Conservation (phyloP, 768 basidiomycete species). For the Hygrophoropsis aurantiaca region DNA sequence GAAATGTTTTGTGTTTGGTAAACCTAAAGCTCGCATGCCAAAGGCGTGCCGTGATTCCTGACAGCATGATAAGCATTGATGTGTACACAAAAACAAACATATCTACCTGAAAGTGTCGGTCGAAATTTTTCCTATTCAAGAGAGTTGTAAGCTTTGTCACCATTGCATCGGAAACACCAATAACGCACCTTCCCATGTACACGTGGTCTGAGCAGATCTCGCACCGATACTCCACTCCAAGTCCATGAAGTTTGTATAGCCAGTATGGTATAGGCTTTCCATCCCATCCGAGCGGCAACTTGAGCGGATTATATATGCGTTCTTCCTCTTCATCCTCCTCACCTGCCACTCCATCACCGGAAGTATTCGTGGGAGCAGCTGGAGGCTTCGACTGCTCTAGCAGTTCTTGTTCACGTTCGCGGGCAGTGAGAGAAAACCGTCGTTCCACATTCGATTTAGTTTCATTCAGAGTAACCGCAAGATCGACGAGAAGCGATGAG, state of each 20-base stretch:
- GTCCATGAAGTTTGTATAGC: constrained; percentile 96
- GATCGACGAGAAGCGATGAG: constrained; percentile 61
- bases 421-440: constrained; percentile 93
- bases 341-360: constrained; percentile 45
- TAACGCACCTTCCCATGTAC: constrained; percentile 86
- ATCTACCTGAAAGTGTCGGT: constrained; percentile 86
- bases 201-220: constrained; percentile 97
- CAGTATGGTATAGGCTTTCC: constrained; percentile 99
- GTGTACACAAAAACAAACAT: constrained; percentile 11
- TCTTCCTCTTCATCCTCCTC: constrained; percentile 95
- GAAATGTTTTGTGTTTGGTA: constrained; percentile 99
- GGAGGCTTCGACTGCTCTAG: constrained; percentile 65
- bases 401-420: constrained; percentile 93
- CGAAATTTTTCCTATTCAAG: constrained; percentile 82
- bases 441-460: constrained; percentile 97
- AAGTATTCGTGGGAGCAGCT: constrained; percentile 44
- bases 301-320: constrained; percentile 96
- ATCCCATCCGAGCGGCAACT: constrained; percentile 96
- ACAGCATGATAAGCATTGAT: constrained; percentile 18
- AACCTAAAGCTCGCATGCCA: constrained; percentile 94
- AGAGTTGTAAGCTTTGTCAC: constrained; percentile 14
- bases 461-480: constrained; percentile 73
- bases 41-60: constrained; percentile 96
- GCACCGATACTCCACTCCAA: constrained; percentile 97
- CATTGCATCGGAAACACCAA: constrained; percentile 4